These are phyloP conservation scores for Cordyceps farinosa DNA, from an alignment of 2,329 filamentous ascomycete species.

Conservation along the genomic window DNA sequence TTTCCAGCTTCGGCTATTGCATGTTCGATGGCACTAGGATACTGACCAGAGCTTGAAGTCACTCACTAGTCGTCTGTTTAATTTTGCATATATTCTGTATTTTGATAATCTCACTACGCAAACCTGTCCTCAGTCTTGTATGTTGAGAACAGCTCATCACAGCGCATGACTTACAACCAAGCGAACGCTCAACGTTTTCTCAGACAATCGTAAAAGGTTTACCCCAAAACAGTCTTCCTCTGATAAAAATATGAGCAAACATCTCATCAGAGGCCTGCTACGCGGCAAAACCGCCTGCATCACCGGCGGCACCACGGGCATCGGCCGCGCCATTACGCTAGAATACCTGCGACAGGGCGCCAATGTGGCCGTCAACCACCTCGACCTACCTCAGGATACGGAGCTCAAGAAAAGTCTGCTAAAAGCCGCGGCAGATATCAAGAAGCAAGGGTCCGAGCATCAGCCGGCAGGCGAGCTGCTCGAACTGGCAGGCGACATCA, in stretches of 20 bases:
- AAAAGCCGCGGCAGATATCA: background rate
- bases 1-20: background rate
- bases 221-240: background rate
- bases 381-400: conserved; percentile 38
- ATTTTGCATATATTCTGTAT: no score
- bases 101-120: background rate
- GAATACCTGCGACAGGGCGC: conserved; percentile 76
- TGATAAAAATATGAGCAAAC: background rate
- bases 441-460: background rate
- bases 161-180: no score
- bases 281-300: conserved; percentile 76
- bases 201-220: no score
- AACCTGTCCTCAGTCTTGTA: background rate
- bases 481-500: background rate
- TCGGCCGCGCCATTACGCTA: conserved; percentile 79
- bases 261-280: conserved; percentile 47
- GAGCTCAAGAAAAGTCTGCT: background rate
- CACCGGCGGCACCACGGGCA: conserved; percentile 81
- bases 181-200: no score
- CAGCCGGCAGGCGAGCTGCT: background rate
- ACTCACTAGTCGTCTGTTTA: no score
- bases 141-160: no score
- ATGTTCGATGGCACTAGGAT: no score
- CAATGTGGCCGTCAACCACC: conserved; percentile 75
- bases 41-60: no score